A percentile compares a stretch with the other conserved stretches of the same genome.
Conservation (phyloP, 1,284 basidiomycete genomes). For the Tilletia caries region DNA sequence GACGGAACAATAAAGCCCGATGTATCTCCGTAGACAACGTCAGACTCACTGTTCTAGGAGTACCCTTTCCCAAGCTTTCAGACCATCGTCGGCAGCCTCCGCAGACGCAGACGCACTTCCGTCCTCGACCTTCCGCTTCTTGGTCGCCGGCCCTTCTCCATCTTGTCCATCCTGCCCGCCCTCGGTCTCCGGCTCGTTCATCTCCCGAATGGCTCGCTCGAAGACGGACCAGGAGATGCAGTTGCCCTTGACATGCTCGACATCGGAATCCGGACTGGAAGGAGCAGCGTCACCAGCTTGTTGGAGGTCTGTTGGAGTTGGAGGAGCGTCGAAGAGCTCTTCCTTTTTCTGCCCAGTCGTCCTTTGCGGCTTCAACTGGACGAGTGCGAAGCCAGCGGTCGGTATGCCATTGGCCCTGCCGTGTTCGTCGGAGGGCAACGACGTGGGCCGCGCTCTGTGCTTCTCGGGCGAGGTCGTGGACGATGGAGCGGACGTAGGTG, state of each 20-base stretch:
- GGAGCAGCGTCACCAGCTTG: too few relatives aligned
- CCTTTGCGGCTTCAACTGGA: background rate
- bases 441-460: constrained; percentile 49
- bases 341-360: background rate
- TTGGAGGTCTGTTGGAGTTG: too few relatives aligned
- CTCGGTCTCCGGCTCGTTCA: constrained; percentile 25
- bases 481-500: constrained; percentile 51
- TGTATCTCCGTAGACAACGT: too few relatives aligned
- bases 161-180: background rate
- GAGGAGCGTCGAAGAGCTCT: background rate
- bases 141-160: background rate
- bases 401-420: constrained; percentile 39
- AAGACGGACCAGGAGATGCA: constrained; percentile 48
- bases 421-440: constrained; percentile 41
- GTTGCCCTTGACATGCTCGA: constrained; percentile 30
- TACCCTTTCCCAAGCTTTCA: constrained; percentile 40
- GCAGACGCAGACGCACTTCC: constrained; percentile 15
- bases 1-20: too few relatives aligned
- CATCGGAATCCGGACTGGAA: too few relatives aligned
- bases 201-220: constrained; percentile 38
- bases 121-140: constrained; percentile 10
- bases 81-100: constrained; percentile 25
- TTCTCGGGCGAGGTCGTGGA: constrained; percentile 46
- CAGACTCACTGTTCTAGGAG: constrained; percentile 25
- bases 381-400: background rate